Conservation (phyloP, 306 rosid species). For the Boehmeria nivea region DNA sequence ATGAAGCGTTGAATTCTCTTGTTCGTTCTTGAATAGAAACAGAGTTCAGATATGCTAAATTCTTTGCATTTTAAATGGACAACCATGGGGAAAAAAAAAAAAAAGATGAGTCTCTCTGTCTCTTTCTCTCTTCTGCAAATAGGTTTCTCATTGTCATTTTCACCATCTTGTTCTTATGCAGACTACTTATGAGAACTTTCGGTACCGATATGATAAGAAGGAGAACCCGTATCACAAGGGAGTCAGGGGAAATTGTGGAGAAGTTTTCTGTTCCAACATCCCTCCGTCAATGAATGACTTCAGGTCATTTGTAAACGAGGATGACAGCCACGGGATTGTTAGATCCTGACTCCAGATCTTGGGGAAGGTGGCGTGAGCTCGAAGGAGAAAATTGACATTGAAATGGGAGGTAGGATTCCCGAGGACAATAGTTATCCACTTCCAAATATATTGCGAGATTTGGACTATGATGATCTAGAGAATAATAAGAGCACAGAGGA, state of each 20-base stretch:
- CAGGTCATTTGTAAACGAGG: constrained; percentile 45
- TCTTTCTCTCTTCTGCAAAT: neutral
- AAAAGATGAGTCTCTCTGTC: no score
- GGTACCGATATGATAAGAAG: constrained; percentile 74
- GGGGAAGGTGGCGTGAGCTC: constrained; percentile 36
- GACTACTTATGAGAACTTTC: constrained; percentile 96
- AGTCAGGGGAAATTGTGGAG: constrained; percentile 36
- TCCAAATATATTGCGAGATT: constrained; percentile 56
- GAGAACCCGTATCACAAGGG: constrained; percentile 76
- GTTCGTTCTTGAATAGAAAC: no score
- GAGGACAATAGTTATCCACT: constrained; percentile 42
- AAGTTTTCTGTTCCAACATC: constrained; percentile 54
- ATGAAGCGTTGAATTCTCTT: no score
- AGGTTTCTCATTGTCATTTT: neutral
- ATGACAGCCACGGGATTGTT: constrained; percentile 32
- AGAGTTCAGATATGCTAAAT: no score
- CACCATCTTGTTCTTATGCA: constrained; percentile 26
- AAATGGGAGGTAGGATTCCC: constrained; percentile 56
- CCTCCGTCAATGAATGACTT: constrained; percentile 53
- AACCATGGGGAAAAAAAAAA: no score
- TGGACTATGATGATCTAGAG: constrained; percentile 48
- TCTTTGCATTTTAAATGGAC: no score
- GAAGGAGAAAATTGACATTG: constrained; percentile 73
- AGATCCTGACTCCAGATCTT: constrained; percentile 39
- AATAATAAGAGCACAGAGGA: constrained; percentile 39